Evolutionary conservation across 768 basidiomycete species (phyloP), one percentile per base, ranked within the genome.

Genomic region (Auricularia heimuer): DNA sequence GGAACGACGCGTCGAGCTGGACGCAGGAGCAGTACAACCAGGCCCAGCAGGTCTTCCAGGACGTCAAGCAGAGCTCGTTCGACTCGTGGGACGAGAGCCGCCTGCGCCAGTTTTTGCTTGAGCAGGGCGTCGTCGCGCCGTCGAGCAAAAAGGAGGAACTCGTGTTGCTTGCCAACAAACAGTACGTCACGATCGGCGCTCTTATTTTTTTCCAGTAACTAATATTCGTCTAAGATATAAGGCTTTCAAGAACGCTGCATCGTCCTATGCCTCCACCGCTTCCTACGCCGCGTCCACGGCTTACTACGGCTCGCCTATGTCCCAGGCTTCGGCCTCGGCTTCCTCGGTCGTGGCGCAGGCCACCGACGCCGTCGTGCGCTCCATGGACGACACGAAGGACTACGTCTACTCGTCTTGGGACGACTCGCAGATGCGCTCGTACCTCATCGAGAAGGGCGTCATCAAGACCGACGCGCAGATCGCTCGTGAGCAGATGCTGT

Each of bases 351-450:
- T 76, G 14, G 77, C 83, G 0, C 81, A 84, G 66, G 84, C 86
- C 2, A 83, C 86, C 0, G 75, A 80, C 16, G 79, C 81, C 2
- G 83, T 78, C 10, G 74, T 73, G 7, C 76, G 78, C 29, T 77
- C 76, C 34, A 73, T 92, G 24, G 89, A 94, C 67, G 84, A 89
- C 65, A 74, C 85, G 36, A 91, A 86, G 73, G 94, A 98, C 73
- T 95, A 94, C 69, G 76, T 94, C 18, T 96, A 90, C 74, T 92
- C 90, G 0, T 84, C 89, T 0, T 97, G 96, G 96, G 86, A 89
- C 64, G 92, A 95, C 68, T 87, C 80, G 70, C 80, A 81, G 68
- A 75, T 98, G 60, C 80, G 88, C 62, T 75, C 71, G 0, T 97
- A 87, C 76, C 83, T 95, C 56, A 85, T 89, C 71, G 80, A 87